Percentiles rank a stretch among this genome's conserved stretches.
Evolutionary conservation across 2,329 filamentous ascomycete species (phyloP).

Genomic region (Aureobasidium mangrovei): DNA sequence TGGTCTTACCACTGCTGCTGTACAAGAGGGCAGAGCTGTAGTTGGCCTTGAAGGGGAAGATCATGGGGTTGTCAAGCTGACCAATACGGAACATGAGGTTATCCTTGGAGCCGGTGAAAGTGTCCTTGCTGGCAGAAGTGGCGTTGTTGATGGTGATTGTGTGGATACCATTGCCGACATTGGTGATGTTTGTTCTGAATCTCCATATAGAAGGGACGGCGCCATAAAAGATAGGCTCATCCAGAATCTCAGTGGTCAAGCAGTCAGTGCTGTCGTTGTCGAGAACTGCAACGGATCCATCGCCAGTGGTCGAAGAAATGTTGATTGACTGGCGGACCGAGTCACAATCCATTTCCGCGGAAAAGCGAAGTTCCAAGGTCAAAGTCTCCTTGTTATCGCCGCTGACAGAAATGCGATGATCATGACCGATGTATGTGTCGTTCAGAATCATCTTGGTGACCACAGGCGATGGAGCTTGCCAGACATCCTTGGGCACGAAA

Average conservation of each 20-base stretch:
- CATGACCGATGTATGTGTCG: slow-evolving; percentile 40
- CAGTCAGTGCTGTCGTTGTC: slow-evolving; percentile 41
- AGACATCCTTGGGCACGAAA: slow-evolving; percentile 47
- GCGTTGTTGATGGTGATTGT: slow-evolving; percentile 49
- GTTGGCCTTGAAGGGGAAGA: slow-evolving; percentile 49
- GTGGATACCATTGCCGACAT: slow-evolving; percentile 54
- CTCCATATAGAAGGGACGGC: slow-evolving; percentile 49
- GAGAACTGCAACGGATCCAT: slow-evolving; percentile 36
- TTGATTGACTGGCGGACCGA: slow-evolving; percentile 42
- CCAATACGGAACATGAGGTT: slow-evolving; percentile 55
- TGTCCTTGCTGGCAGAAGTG: slow-evolving; percentile 32
- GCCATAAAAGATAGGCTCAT: slow-evolving; percentile 32
- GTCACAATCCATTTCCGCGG: slow-evolving; percentile 53
- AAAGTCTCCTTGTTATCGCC: slow-evolving; percentile 36
- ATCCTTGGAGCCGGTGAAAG: slow-evolving; percentile 45
- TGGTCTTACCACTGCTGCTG: slow-evolving; percentile 24
- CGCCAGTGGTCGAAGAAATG: slow-evolving; percentile 46
- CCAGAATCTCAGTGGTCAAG: slow-evolving; percentile 28
- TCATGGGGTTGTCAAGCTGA: slow-evolving; percentile 48
- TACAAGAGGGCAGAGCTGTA: slow-evolving; percentile 48
- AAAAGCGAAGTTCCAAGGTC: slow-evolving; percentile 50
- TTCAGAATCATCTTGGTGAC: slow-evolving; percentile 50
- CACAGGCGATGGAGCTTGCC: slow-evolving; percentile 45
- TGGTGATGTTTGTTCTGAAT: slow-evolving; percentile 44
- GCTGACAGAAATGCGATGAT: slow-evolving; percentile 45